Base-by-base conservation (phyloP, 768 basidiomycete genomes). In the Tubosaeta sp. region DNA sequence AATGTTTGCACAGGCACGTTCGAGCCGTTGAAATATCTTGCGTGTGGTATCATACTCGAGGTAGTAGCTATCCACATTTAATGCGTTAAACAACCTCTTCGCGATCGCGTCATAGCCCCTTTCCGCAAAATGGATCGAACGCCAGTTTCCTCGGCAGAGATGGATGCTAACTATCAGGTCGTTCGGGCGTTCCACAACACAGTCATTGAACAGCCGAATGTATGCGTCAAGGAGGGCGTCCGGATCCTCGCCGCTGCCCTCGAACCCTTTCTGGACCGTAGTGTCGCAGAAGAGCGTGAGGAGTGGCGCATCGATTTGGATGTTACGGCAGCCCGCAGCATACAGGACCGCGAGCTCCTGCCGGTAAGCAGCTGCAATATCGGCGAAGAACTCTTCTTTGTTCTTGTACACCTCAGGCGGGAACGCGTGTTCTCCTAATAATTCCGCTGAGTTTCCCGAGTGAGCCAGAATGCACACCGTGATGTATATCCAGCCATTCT, bases 401-500 rank as follows among this genome's bases (percentile, higher is more conserved):
- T 56, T 52, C 4, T 49, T 16, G 33, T 65, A 65, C n/a, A 62
- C 64, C 1, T 22, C 60, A 12, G 53, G 52, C 14, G 22, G 26
- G 51, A 54, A 65, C 5, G 65, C 60, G 31, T 67, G 46, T n/a
- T 67, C 50, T 12, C 65, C 65, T 65, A 16, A 11, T 19, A 5
- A 5, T 10, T 17, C 12, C 13, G 1, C 19, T 58, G 33, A 54
- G 41, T 46, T 10, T 4, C 12, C 11, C 39, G 10, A 2, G 9
- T 2, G 14, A 3, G 10, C 16, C 12, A 2, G 8, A 37, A 6
- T 7, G 8, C 59, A 73, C 75, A 46, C 85, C 85, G 62, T 84
- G 83, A 22, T 80, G 78, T 32, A 85, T 78, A 63, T 85, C 83
- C 65, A 81, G 84, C 83, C 84, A 86, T 31, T 82, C 81, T 5